phyloP scores from a whole-genome alignment of 2,329 filamentous ascomycete genomes.

The Orbilia brochopaga region DNA sequence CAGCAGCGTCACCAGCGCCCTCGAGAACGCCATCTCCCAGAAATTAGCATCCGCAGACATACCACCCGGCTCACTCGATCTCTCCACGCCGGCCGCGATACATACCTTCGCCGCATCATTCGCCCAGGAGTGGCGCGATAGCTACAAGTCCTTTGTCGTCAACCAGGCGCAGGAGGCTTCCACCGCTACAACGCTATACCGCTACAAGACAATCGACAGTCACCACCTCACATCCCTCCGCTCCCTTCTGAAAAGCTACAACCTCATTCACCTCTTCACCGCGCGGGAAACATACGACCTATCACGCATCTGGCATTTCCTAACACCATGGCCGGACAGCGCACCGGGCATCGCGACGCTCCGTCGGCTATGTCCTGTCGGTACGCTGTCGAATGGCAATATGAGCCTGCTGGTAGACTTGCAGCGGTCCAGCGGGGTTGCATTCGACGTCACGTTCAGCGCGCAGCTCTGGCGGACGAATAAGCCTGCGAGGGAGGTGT shows the following conservation, averaged over 20 bases:
- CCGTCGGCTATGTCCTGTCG: constrained; percentile 64
- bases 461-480: constrained; percentile 75
- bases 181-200: constrained; percentile 55
- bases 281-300: constrained; percentile 69
- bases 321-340: constrained; percentile 73
- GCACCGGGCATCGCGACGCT: constrained; percentile 63
- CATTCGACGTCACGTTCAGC: constrained; percentile 69
- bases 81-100: constrained; percentile 60
- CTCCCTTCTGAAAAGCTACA: constrained; percentile 65
- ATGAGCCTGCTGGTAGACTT: constrained; percentile 70
- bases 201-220: constrained; percentile 75
- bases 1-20: constrained; percentile 67
- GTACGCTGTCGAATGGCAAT: constrained; percentile 79
- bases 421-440: constrained; percentile 65
- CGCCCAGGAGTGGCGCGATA: constrained; percentile 72
- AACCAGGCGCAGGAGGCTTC: constrained; percentile 59
- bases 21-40: constrained; percentile 63
- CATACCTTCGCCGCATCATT: constrained; percentile 68
- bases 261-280: constrained; percentile 67
- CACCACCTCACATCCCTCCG: constrained; percentile 71
- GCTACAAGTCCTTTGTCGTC: constrained; percentile 66
- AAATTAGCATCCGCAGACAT: constrained; percentile 60
- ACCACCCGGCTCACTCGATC: constrained; percentile 58
- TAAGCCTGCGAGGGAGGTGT: constrained; percentile 73
- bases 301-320: constrained; percentile 73